Evolutionary conservation across 2,329 filamentous ascomycete genomes (phyloP), one percentile per base, ranked within the genome.

Genomic region (Microdochium trichocladiopsis): DNA sequence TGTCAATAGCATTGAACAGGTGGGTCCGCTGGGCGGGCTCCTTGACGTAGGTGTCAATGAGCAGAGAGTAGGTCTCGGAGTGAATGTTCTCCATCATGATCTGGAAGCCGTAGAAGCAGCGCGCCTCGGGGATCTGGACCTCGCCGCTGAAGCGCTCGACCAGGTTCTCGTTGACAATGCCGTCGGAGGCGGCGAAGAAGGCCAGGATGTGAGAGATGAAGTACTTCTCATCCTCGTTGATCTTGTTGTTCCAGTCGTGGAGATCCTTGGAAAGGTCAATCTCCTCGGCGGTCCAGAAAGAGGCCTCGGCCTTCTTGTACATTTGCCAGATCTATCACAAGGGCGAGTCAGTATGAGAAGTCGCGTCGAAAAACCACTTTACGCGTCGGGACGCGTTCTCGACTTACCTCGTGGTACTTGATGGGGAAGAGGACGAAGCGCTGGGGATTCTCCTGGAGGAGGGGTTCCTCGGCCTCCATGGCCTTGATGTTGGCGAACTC

Each of bases 81-180:
- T 99, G 94, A 66, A 99, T 96, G 78, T 99, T 99, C 82, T 99
- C 94, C 90, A 99, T 97, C 94, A 99, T 99, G 78, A 97, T 97
- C 79, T 99, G 94, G 83, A 99, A 99, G 59, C 94, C 94, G 73
- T 99, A 99, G 82, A 99, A 99, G 85, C 94, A 99, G 66, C 94
- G 91, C 58, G 94, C 94, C 76, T 99, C 94, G 11, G 94, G 93
- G 54, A 97, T 86, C 76, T 99, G 94, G 25, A 99, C 93, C 75
- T 99, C 94, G 59, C 83, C 86, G 66, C 90, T 95, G 84, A 99
- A 99, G 58, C 94, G 90, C 83, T 97, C 92, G 55, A 99, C 86
- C 23, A 99, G 81, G 80, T 99, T 99, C 83, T 99, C 94, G 70
- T 99, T 99, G 79, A 99, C 94, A 60, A 99, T 99, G 67, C 94